Percentiles rank a stretch among this genome's conserved stretches.
These are phyloP conservation scores for Populus deltoides DNA, from an alignment of 345 rosid species.

Conservation along the genomic window DNA sequence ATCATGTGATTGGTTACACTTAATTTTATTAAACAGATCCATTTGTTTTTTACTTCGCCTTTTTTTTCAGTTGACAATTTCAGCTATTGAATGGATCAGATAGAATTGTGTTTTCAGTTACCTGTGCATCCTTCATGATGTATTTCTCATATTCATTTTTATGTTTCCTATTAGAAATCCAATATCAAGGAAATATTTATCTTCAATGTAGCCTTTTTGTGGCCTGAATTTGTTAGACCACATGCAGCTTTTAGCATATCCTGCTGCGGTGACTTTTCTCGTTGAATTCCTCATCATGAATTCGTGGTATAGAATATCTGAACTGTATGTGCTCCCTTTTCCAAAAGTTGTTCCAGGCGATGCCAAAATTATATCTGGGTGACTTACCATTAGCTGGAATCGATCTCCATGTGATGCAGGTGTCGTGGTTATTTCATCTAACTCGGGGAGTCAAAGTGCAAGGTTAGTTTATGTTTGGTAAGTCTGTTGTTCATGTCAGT, in stretches of 20 bases:
- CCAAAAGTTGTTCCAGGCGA: background rate
- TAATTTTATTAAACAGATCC: conserved; percentile 30
- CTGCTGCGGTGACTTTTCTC: background rate
- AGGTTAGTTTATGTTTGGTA: background rate
- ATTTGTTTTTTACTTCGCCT: conserved; percentile 22
- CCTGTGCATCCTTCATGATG: conserved; percentile 22
- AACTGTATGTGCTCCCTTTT: conserved; percentile 1
- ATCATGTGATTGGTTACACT: conserved; percentile 41
- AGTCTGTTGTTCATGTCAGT: background rate
- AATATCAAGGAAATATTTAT: background rate
- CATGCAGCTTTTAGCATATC: conserved; percentile 7
- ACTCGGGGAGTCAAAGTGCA: background rate
- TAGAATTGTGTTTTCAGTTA: conserved; percentile 23
- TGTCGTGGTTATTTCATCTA: conserved; percentile 2
- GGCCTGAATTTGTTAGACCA: conserved; percentile 4
- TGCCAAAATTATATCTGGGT: background rate
- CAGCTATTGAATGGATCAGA: conserved; percentile 33
- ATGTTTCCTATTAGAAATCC: background rate
- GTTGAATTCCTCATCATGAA: background rate
- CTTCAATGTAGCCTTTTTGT: background rate
- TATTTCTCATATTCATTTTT: conserved; percentile 11
- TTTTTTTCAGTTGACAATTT: conserved; percentile 21
- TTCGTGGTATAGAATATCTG: background rate
- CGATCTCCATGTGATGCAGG: conserved; percentile 14
- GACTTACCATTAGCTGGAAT: conserved; percentile 3